Conservation (phyloP, 371 early-diverging fungal species). For the Catenaria anguillulae region DNA sequence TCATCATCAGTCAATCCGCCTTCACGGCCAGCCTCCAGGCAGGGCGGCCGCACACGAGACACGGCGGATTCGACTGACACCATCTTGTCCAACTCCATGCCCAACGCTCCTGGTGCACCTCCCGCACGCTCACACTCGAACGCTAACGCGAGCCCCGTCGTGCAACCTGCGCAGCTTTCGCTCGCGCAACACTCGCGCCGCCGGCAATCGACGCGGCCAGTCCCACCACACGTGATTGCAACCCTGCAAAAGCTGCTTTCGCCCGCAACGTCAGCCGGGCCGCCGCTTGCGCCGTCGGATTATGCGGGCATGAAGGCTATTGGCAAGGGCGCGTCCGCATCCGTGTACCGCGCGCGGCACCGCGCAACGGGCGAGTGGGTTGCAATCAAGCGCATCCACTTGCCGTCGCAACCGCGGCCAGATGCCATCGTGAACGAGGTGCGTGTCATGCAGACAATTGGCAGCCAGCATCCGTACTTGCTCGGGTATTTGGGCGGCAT, state of each 20-base stretch:
- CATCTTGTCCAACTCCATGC: too few species aligned
- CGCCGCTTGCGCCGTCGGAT: not conserved
- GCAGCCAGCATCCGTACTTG: conserved; percentile 58
- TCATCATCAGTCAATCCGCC: too few species aligned
- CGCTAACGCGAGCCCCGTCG: too few species aligned
- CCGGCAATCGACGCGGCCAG: not conserved
- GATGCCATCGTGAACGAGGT: conserved; percentile 93
- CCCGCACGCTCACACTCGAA: too few species aligned
- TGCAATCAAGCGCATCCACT: conserved; percentile 90
- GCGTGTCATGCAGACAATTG: conserved; percentile 75
- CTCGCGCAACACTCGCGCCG: too few species aligned
- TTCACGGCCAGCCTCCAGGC: too few species aligned
- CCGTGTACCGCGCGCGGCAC: conserved; percentile 74
- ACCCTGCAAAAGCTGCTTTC: too few species aligned
- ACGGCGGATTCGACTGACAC: too few species aligned
- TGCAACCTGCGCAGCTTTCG: too few species aligned
- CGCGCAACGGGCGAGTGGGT: conserved; percentile 49
- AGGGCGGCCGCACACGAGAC: too few species aligned
- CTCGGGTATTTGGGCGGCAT: conserved; percentile 90
- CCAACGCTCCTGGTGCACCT: too few species aligned
- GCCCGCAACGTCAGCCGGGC: not conserved
- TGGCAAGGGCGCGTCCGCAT: conserved; percentile 90
- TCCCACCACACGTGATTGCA: not conserved
- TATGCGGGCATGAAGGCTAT: conserved; percentile 24
- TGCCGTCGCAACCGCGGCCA: conserved; percentile 87